Evolutionary conservation across 768 basidiomycete species (phyloP), one percentile per base, ranked within the genome.

Genomic region (Mrakia blollopis): DNA sequence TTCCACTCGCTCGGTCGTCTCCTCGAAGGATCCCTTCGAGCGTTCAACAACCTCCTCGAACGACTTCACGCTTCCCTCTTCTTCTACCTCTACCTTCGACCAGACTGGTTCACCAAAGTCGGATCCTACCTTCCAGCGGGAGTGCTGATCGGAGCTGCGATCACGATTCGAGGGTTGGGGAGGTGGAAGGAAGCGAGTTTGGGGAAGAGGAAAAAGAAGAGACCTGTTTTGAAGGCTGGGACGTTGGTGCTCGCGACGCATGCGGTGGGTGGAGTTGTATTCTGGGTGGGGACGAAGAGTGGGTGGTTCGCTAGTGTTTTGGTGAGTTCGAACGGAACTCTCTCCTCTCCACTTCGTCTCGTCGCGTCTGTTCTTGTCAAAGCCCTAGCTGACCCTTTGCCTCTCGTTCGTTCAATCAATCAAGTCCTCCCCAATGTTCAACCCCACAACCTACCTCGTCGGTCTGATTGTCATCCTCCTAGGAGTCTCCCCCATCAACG

Each of bases 1-100:
- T 99, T 98, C 83, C 90, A 94, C 85, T 89, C 93, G 3, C 86
- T 99, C 41, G 96, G 97, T 81, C 88, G 94, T 62, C 87, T 91
- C 63, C 82, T 94, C 52, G 97, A 99, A 84, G 94, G 93, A 1
- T 89, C 91, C 21, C 86, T 97, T 44, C 88, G 95, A 76, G 92
- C 94, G 21, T 88, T 90, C 82, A 98, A 97, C 84, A 99, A 99
- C 82, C 87, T 98, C 9, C 87, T 98, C 28, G 97, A 99, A 82
- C 89, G 97, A 23, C 88, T 98, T 30, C 97, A 99, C 83, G 95
- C 95, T 2, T 98, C 96, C 0, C 95, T 96, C 84, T 98, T 98
- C 86, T 94, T 98, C 85, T 98, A 95, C 85, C 86, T 98, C 78
- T 85, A 93, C 77, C 87, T 91, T 21, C 84, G 85, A 54, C 86